Conservation (phyloP, 441 rosid species). For the Erodium texanum region DNA sequence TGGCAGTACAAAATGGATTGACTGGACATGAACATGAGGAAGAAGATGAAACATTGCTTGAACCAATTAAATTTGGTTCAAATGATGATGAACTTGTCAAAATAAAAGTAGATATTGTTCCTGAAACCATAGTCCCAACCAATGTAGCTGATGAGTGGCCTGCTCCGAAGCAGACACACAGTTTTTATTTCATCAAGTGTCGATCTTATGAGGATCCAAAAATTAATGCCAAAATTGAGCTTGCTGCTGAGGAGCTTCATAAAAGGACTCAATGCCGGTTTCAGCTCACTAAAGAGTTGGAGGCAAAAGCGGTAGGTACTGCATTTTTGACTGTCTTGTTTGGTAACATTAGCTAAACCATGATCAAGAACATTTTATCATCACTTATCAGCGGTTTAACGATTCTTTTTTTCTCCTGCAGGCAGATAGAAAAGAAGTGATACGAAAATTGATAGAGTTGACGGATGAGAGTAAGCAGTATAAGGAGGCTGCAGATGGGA, state of each 20-base stretch:
- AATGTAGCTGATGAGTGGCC: conserved; percentile 67
- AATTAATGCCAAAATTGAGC: conserved; percentile 51
- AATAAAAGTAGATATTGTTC: conserved; percentile 29
- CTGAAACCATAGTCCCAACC: conserved; percentile 32
- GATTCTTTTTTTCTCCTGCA: conserved; percentile 22
- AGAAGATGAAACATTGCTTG: conserved; percentile 39
- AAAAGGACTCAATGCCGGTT: conserved; percentile 35
- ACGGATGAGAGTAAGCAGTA: conserved; percentile 52
- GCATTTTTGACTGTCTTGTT: background rate
- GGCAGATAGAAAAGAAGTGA: conserved; percentile 48
- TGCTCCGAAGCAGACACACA: conserved; percentile 37
- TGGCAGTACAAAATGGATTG: conserved; percentile 28
- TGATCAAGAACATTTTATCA: no score
- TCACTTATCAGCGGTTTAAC: no score
- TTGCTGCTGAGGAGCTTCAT: conserved; percentile 58
- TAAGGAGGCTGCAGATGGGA: conserved; percentile 47
- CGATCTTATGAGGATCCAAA: conserved; percentile 57
- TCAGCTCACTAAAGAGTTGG: conserved; percentile 38
- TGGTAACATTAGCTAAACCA: no score
- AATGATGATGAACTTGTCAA: conserved; percentile 30
- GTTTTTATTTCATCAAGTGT: conserved; percentile 49
- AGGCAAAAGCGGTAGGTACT: conserved; percentile 52
- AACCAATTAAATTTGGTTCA: conserved; percentile 38
- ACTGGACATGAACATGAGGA: conserved; percentile 29
- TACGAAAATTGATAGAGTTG: conserved; percentile 42